Evolutionary conservation across 768 basidiomycete genomes (phyloP), one percentile per base, ranked within the genome.

Genomic region (Russula emetica): DNA sequence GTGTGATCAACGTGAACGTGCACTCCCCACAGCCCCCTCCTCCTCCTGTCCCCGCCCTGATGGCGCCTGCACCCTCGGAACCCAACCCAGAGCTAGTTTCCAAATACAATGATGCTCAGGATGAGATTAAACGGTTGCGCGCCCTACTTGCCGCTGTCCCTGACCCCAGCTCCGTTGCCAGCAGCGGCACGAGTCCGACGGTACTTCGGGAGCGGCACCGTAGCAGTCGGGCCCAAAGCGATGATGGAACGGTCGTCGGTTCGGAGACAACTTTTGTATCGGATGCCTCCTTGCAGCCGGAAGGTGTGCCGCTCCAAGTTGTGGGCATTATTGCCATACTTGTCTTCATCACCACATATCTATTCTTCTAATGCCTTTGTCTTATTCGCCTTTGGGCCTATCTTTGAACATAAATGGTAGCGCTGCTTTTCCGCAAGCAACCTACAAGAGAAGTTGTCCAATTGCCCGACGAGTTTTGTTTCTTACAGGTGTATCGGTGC

Each of bases 291-390:
- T 74, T 81, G 66, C 84, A 83, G 61, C 85, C 86, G 58, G 94
- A 95, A 47, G 96, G 96, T 70, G 94, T 98, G 52, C 94, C 96
- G 54, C 83, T 96, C 67, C 92, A 95, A 75, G 84, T 97, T 58
- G 94, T 97, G 55, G 89, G 90, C 61, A 89, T 90, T 72, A 84
- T 98, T 71, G 87, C 91, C 36, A 80, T 96, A 53, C 90, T 89
- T 58, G 94, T 98, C 53, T 98, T 98, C 78, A 84, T 96, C 75
- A 90, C 92, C 70, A 98, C 96, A 42, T 98, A 97, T 80, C 84
- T 97, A 74, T 97, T 97, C 83, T 96, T 97, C 81, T 97, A 76
- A 90, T 60, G 69, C 70, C 22, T 64, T 42, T 73, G 57, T 73
- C 50, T 56, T 63, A 47, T 66, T 61, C 30, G 51, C 38, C 44